Percentiles rank a stretch among this genome's conserved stretches.
Evolutionary conservation across 768 basidiomycete species (phyloP).

Genomic region (Termitomyces titanicus): DNA sequence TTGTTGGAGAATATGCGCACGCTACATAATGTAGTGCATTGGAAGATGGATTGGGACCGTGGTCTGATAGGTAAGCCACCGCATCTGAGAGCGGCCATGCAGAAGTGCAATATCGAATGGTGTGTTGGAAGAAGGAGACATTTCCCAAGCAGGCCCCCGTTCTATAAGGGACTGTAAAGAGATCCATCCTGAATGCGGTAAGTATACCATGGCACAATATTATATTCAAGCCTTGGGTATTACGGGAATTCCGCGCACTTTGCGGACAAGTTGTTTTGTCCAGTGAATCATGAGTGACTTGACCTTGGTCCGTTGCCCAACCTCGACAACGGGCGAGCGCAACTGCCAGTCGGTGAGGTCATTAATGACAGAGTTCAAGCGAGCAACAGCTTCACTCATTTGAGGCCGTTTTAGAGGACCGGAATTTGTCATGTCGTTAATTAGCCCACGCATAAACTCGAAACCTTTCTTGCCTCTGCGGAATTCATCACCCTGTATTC

Average conservation of each 20-base stretch:
- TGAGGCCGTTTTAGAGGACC: neutral
- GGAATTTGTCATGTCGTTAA: neutral
- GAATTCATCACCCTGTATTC: neutral
- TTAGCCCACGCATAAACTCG: slow-evolving; percentile 1
- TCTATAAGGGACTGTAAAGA: too few species aligned
- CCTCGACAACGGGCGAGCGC: neutral
- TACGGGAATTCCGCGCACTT: neutral
- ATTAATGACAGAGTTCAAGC: neutral
- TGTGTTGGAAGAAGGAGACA: too few species aligned
- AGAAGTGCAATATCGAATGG: too few species aligned
- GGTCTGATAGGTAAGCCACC: too few species aligned
- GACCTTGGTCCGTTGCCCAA: neutral
- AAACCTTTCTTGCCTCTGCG: neutral
- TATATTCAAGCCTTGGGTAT: neutral
- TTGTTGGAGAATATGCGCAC: too few species aligned
- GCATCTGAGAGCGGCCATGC: too few species aligned
- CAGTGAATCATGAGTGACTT: neutral
- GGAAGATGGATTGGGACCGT: too few species aligned
- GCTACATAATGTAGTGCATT: too few species aligned
- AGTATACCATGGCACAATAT: neutral
- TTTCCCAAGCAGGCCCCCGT: too few species aligned
- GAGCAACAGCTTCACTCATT: neutral
- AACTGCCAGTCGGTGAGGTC: neutral
- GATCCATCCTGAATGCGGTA: too few species aligned
- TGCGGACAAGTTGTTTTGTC: neutral